A percentile compares a stretch with the other conserved stretches of the same genome.
These are phyloP conservation scores for Ulota crispa DNA, from an alignment of 225 moss, liverwort and hornwort genomes.

Conservation along the genomic window DNA sequence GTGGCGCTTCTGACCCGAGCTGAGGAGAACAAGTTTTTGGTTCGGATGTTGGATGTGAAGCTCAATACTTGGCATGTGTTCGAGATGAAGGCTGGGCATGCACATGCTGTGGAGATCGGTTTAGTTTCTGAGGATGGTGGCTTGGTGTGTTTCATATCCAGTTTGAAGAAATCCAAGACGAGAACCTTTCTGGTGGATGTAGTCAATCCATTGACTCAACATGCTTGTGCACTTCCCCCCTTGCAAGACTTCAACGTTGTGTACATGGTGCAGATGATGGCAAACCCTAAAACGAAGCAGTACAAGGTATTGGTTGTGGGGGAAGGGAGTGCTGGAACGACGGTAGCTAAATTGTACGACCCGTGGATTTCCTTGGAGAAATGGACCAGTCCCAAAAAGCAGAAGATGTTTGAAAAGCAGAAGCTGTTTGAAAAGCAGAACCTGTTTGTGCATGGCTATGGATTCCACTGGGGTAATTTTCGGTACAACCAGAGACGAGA, in stretches of 20 bases:
- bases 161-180: background rate
- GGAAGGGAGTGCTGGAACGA: background rate
- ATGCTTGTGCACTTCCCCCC: background rate
- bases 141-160: conserved; percentile 30
- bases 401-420: too few species aligned
- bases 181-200: conserved; percentile 14
- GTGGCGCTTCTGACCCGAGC: conserved; percentile 14
- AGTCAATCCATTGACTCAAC: conserved; percentile 16
- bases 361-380: background rate
- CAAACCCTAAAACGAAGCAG: background rate
- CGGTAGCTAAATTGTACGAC: background rate
- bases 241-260: background rate
- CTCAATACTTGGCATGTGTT: background rate
- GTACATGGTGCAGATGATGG: conserved; percentile 6
- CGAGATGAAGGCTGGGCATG: conserved; percentile 7
- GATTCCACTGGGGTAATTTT: conserved; percentile 17
- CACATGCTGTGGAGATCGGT: background rate
- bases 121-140: conserved; percentile 17
- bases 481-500: conserved; percentile 18
- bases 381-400: background rate
- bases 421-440: too few species aligned
- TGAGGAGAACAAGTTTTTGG: conserved; percentile 4
- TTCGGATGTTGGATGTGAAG: conserved; percentile 16
- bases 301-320: conserved; percentile 24
- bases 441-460: background rate